Evolutionary conservation across 768 basidiomycete species (phyloP), one percentile per base, ranked within the genome.

Genomic region (Tremella mesenterica): DNA sequence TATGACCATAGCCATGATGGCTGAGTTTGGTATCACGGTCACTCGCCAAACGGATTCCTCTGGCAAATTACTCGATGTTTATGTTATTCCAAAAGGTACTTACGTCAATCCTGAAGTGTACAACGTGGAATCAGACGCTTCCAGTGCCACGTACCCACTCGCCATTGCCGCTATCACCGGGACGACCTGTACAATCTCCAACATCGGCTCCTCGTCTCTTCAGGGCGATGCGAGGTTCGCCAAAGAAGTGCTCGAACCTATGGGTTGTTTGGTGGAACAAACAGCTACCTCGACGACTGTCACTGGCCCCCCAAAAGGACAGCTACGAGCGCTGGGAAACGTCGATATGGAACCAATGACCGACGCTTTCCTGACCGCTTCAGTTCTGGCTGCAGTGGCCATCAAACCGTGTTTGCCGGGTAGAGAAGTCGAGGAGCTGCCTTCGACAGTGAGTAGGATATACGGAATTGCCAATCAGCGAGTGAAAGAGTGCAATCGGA

Each of bases 281-380:
- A 92, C 91, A 0, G 81, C 78, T 25, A 85, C 81, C 0, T 84
- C 86, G 72, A 97, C 93, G 8, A 95, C 88, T 9, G 95, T 97
- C 29, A 83, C 81, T 0, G 95, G 95, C 0, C 93, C 93, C 2
- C 84, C 86, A 0, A 74, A 83, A 12, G 88, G 90, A 0, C 77
- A 82, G 61, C 79, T 99, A 45, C 83, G 83, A 59, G 86, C 86
- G 1, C 79, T 95, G 46, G 87, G 86, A 48, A 80, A 84, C 62
- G 82, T 96, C 20, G 89, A 97, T 70, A 97, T 97, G 95, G 90
- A 95, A 73, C 84, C 85, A n/a, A 97, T 99, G 95, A 99, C 95
- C 6, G 95, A 99, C 71, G 95, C 93, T 20, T 99, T 99, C 78
- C 80, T 97, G 76, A 96, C 92, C 2, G 93, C 95, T 8, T 86